Evolutionary conservation across 169 alveolate species (phyloP).

Genomic region (Miamiensis avidus): DNA sequence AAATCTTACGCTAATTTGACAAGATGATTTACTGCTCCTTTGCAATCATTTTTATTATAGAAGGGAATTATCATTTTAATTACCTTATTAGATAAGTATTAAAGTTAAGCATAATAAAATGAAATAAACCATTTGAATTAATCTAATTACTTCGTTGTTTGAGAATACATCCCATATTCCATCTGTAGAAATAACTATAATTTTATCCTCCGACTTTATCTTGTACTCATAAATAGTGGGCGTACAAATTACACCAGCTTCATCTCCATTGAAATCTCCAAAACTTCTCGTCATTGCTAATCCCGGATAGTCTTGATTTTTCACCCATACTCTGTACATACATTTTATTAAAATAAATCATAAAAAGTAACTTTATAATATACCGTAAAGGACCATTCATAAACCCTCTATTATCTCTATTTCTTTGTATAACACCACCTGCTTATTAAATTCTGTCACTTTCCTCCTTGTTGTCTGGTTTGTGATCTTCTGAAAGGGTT

Average conservation of each 20-base stretch:
- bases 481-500: slow-evolving; percentile 52
- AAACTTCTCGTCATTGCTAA: slow-evolving; percentile 59
- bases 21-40: background rate
- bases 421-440: slow-evolving; percentile 49
- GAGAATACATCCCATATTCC: slow-evolving; percentile 78
- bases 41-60: background rate
- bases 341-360: slow-evolving; percentile 29
- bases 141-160: slow-evolving; percentile 62
- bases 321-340: slow-evolving; percentile 54
- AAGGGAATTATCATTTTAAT: background rate
- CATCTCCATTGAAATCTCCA: slow-evolving; percentile 59
- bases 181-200: slow-evolving; percentile 70
- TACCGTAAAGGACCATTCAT: slow-evolving; percentile 20
- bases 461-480: slow-evolving; percentile 43
- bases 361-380: background rate
- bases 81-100: background rate
- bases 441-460: slow-evolving; percentile 37
- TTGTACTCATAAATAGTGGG: slow-evolving; percentile 62
- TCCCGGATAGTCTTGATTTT: slow-evolving; percentile 47
- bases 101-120: too few relatives aligned
- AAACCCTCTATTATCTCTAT: background rate
- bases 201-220: slow-evolving; percentile 58
- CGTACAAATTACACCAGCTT: slow-evolving; percentile 54
- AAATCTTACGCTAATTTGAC: background rate
- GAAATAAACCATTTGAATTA: background rate